phyloP scores from a whole-genome alignment of 108 stramenopile species.

The Phaeodactylum tricornutum region DNA sequence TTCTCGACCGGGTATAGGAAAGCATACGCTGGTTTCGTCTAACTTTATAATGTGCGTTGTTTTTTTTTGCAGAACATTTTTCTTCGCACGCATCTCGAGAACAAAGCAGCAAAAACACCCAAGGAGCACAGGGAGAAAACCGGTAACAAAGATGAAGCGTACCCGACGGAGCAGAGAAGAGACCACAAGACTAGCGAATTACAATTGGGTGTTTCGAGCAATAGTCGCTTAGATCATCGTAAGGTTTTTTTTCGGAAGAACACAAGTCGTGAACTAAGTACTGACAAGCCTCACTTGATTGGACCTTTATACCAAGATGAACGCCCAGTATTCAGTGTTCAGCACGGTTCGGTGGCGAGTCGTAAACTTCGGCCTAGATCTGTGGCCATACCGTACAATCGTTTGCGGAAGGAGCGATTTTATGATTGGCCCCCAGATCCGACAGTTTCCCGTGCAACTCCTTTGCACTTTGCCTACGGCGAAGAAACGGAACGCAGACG shows the following conservation, averaged over 20 bases:
- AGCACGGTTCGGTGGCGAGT: constrained; percentile 3
- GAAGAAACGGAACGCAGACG: too few relatives aligned
- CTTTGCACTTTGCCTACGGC: constrained; percentile 18
- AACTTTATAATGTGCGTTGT: too few relatives aligned
- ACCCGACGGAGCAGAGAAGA: too few relatives aligned
- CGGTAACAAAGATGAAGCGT: background rate
- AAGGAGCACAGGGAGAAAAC: constrained; percentile 12
- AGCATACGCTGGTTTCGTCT: background rate
- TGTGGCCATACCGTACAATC: constrained; percentile 41
- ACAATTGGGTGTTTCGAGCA: too few relatives aligned
- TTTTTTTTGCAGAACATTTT: constrained; percentile 28
- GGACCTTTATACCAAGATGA: too few relatives aligned
- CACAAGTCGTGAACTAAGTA: background rate
- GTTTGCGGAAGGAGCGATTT: constrained; percentile 43
- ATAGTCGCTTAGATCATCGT: background rate
- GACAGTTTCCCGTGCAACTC: constrained; percentile 40
- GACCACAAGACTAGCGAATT: too few relatives aligned
- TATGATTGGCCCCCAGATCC: constrained; percentile 62
- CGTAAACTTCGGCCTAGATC: constrained; percentile 25
- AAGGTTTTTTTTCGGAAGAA: background rate
- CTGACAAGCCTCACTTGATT: too few relatives aligned
- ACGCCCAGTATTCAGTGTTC: constrained; percentile 24
- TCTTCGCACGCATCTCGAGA: constrained; percentile 30
- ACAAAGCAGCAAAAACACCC: constrained; percentile 9
- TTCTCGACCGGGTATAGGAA: too few relatives aligned